phyloP scores from a whole-genome alignment of 176 grass and related monocot species.

The Lolium rigidum region DNA sequence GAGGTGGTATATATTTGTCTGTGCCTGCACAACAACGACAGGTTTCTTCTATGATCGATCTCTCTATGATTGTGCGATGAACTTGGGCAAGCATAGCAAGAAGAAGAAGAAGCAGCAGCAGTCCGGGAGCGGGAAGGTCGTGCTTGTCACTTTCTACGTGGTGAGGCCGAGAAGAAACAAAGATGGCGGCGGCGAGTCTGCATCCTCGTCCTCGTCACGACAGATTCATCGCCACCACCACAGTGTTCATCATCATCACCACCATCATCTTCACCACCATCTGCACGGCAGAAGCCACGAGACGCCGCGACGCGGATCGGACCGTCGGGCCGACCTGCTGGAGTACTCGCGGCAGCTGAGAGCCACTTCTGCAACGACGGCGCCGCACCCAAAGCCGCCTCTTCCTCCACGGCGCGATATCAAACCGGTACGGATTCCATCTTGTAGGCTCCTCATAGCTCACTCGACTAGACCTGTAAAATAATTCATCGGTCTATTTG shows the following conservation, averaged over 20 bases:
- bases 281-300: background rate
- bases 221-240: background rate
- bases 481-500: background rate
- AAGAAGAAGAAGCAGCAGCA: constrained; percentile 13
- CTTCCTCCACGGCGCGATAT: background rate
- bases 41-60: background rate
- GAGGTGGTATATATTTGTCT: background rate
- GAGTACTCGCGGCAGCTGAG: constrained; percentile 53
- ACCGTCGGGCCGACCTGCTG: constrained; percentile 37
- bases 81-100: constrained; percentile 17
- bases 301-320: background rate
- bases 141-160: constrained; percentile 44
- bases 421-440: background rate
- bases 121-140: constrained; percentile 14
- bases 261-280: background rate
- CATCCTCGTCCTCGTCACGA: background rate
- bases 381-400: background rate
- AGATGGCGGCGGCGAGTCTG: background rate
- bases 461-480: background rate
- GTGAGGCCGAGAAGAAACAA: background rate
- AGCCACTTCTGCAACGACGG: background rate
- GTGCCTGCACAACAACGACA: background rate
- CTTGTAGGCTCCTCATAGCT: background rate
- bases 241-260: background rate
- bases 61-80: constrained; percentile 2